A percentile compares a stretch with the other conserved stretches of the same genome.
These are phyloP conservation scores for Athelia psychrophila DNA, from an alignment of 1,284 basidiomycete genomes.

Conservation along the genomic window DNA sequence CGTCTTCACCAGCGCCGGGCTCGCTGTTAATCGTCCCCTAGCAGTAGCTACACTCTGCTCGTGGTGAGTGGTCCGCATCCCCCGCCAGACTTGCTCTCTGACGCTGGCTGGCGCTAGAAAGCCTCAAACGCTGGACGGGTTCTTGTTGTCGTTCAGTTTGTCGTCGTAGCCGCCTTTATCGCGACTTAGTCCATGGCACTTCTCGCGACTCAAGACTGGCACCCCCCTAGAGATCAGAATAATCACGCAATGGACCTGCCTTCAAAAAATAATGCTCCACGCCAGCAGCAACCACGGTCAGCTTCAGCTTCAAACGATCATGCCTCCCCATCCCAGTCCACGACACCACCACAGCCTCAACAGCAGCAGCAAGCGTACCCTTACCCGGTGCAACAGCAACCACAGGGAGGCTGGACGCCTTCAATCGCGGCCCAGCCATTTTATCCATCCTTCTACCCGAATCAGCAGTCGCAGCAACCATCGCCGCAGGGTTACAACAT, in stretches of 20 bases:
- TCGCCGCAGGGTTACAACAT: constrained; percentile 10
- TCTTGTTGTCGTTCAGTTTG: background rate
- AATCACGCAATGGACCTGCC: constrained; percentile 52
- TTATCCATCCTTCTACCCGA: constrained; percentile 74
- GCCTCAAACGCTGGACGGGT: background rate
- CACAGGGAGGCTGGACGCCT: constrained; percentile 61
- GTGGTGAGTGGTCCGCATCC: background rate
- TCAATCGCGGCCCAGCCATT: constrained; percentile 61
- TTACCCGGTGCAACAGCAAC: constrained; percentile 46
- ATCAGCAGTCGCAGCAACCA: constrained; percentile 51
- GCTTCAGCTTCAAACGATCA: constrained; percentile 54
- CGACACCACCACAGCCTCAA: constrained; percentile 21
- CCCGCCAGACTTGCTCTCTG: background rate
- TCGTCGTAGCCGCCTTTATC: background rate
- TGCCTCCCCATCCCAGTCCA: constrained; percentile 22
- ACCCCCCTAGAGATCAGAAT: constrained; percentile 47
- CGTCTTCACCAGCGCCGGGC: background rate
- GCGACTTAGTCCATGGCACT: constrained; percentile 63
- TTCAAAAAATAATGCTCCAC: constrained; percentile 39
- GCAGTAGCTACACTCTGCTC: background rate
- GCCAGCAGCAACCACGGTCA: constrained; percentile 35
- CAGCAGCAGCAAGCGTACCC: constrained; percentile 33
- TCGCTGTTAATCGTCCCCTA: background rate
- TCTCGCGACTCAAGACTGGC: constrained; percentile 73
- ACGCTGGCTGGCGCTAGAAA: too few relatives aligned